phyloP scores from a whole-genome alignment of 345 rosid species.

The Anacardium occidentale region DNA sequence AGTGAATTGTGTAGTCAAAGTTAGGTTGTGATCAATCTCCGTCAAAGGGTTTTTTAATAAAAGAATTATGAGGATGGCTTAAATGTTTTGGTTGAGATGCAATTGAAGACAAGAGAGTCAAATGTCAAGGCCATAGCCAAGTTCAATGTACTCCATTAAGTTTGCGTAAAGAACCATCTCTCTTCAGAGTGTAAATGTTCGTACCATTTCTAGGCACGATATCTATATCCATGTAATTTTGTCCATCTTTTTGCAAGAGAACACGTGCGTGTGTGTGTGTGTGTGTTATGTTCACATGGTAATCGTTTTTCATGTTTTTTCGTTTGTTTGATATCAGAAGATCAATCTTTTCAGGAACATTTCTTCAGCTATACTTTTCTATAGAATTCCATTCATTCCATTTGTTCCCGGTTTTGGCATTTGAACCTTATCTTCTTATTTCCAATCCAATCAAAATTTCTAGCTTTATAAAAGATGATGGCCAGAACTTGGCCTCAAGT shows the following conservation, averaged over 20 bases:
- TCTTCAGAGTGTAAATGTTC: conserved; percentile 29
- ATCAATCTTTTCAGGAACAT: no score
- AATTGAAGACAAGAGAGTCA: conserved; percentile 1
- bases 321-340: not conserved
- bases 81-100: not conserved
- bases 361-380: no score
- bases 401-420: conserved; percentile 10
- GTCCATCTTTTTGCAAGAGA: not conserved
- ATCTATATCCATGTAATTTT: not conserved
- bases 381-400: not conserved
- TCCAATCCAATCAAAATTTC: not conserved
- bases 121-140: conserved; percentile 32
- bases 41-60: not conserved
- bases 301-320: conserved; percentile 20
- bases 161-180: conserved; percentile 60
- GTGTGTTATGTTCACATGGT: not conserved
- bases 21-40: conserved; percentile 10
- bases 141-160: conserved; percentile 52
- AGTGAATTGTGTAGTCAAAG: not conserved
- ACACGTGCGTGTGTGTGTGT: not conserved
- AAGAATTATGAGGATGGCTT: no score
- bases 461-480: conserved; percentile 22
- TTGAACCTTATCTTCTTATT: conserved; percentile 6
- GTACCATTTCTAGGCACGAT: conserved; percentile 23
- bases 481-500: not conserved